These are phyloP conservation scores for Aspergillus eucalypticola DNA, from an alignment of 2,329 filamentous ascomycete genomes.

Conservation along the genomic window DNA sequence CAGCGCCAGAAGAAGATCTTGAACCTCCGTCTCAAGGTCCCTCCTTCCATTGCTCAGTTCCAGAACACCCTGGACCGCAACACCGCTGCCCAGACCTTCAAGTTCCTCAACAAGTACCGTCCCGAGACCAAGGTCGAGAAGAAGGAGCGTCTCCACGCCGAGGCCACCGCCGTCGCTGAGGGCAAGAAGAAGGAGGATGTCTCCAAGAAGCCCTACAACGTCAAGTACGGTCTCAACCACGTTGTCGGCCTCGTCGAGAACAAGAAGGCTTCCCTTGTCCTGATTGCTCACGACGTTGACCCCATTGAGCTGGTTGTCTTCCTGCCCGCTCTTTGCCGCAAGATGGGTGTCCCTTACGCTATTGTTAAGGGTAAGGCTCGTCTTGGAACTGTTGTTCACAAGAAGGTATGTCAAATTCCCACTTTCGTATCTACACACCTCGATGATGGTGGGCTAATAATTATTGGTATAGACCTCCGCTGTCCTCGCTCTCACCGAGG, in stretches of 20 bases:
- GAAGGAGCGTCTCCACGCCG: conserved; percentile 98
- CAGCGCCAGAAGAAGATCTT: conserved; percentile 96
- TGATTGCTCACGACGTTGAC: conserved; percentile 99
- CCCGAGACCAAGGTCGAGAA: conserved; percentile 99
- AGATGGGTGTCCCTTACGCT: conserved; percentile 99
- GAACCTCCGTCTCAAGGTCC: conserved; percentile 97
- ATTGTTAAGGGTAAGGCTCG: conserved; percentile 99
- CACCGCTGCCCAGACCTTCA: conserved; percentile 95
- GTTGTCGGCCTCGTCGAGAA: conserved; percentile 96
- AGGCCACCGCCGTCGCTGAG: conserved; percentile 95
- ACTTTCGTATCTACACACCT: no score
- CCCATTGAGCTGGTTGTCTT: conserved; percentile 99
- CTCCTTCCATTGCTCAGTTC: conserved; percentile 96
- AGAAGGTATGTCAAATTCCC: conserved; percentile 67
- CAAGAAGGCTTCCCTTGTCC: conserved; percentile 98
- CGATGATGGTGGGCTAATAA: no score
- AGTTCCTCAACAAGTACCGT: conserved; percentile 99
- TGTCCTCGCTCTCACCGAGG: conserved; percentile 92
- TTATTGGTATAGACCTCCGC: conserved; percentile 73
- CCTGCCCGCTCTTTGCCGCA: conserved; percentile 97
- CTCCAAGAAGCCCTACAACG: conserved; percentile 98
- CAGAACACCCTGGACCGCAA: conserved; percentile 95
- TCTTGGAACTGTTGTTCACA: conserved; percentile 98
- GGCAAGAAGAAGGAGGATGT: conserved; percentile 99
- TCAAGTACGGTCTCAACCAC: conserved; percentile 99